Conservation (phyloP, 805 yeast species). For the Kluyveromyces starmeri region DNA sequence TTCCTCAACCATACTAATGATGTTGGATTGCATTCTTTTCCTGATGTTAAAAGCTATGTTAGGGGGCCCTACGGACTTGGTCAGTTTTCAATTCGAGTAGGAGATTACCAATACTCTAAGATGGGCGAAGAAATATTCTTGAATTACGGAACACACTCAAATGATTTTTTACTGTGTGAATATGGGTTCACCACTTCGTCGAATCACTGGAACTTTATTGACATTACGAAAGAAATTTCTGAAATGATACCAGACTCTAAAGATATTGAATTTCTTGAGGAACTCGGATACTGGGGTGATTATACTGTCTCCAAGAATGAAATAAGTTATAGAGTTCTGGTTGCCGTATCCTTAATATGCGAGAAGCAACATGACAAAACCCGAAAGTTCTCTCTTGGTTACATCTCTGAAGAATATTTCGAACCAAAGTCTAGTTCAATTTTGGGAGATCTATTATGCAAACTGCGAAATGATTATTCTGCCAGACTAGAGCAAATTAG, state of each 20-base stretch:
- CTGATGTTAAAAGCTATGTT: conserved; percentile 41
- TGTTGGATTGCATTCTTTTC: conserved; percentile 42
- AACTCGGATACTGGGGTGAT: conserved; percentile 57
- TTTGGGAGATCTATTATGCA: conserved; percentile 4
- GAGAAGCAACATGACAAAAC: conserved; percentile 19
- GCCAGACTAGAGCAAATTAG: neutral
- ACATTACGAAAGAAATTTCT: conserved; percentile 41
- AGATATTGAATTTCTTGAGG: conserved; percentile 40
- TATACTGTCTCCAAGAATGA: conserved; percentile 51
- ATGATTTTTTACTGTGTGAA: conserved; percentile 73
- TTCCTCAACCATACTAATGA: conserved; percentile 61
- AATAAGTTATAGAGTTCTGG: conserved; percentile 63
- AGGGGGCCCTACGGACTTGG: conserved; percentile 33
- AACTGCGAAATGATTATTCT: neutral
- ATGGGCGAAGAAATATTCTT: conserved; percentile 52
- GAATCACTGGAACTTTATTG: conserved; percentile 66
- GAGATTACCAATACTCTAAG: conserved; percentile 13
- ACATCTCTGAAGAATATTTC: conserved; percentile 24
- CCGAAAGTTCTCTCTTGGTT: conserved; percentile 21
- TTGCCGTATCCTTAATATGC: conserved; percentile 54
- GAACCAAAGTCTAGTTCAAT: conserved; percentile 8
- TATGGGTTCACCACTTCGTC: conserved; percentile 64
- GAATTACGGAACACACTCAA: conserved; percentile 83
- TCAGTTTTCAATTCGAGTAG: conserved; percentile 22
- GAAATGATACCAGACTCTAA: conserved; percentile 25